Evolutionary conservation across 108 stramenopile species (phyloP).

Genomic region (Fragilaria radians): DNA sequence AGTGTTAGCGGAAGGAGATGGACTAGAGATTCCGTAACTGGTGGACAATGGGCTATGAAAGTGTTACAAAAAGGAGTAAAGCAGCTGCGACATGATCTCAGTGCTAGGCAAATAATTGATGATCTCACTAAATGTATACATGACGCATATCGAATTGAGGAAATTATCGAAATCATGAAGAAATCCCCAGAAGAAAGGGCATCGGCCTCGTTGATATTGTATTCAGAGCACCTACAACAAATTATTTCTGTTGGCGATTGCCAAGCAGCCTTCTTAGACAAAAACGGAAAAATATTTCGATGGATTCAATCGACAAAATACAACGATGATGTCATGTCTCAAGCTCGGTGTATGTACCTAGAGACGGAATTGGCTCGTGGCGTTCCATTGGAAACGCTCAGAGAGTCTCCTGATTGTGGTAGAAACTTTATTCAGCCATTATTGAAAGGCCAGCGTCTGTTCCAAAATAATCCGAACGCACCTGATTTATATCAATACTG

Average conservation of each 20-base stretch:
- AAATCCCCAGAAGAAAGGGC: too few relatives aligned
- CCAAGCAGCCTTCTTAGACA: too few relatives aligned
- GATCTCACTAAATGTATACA: too few relatives aligned
- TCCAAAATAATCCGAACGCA: conserved; percentile 3
- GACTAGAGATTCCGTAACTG: not conserved
- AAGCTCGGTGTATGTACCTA: not conserved
- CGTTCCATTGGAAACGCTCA: not conserved
- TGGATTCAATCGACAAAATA: too few relatives aligned
- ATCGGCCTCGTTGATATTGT: too few relatives aligned
- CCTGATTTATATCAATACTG: conserved; percentile 1
- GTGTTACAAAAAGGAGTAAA: not conserved
- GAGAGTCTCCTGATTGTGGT: not conserved
- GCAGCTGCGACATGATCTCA: too few relatives aligned
- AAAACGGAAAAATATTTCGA: too few relatives aligned
- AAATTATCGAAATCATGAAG: too few relatives aligned
- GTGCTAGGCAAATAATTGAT: too few relatives aligned
- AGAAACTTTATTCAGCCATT: conserved; percentile 1
- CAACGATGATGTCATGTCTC: not conserved
- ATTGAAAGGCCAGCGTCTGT: not conserved
- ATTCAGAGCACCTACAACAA: too few relatives aligned
- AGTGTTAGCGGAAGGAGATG: not conserved
- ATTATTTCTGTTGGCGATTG: too few relatives aligned
- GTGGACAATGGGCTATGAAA: conserved; percentile 3
- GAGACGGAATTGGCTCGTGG: not conserved
- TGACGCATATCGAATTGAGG: too few relatives aligned